Evolutionary conservation across 495 filamentous ascomycete genomes (phyloP), one percentile per base, ranked within the genome.

Genomic region (Choiromyces venosus): DNA sequence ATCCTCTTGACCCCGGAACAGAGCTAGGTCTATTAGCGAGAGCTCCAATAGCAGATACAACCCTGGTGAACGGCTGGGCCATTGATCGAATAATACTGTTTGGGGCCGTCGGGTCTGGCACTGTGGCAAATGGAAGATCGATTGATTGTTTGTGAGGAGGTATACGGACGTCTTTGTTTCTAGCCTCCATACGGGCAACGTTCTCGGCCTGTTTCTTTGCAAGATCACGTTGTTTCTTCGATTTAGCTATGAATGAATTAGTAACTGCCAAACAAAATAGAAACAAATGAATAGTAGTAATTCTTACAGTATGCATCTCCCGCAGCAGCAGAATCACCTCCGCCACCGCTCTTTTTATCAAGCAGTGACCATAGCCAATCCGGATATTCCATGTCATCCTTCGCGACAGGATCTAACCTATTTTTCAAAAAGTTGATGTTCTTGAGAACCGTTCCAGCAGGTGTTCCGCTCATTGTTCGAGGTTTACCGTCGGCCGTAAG

Each of bases 361-460:
- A 97, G 84, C 75, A 93, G 87, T 0, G 80, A 83, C 95, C 95
- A 99, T 69, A 99, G 84, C 95, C 95, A 99, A 18, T 85, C 87
- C 21, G 95, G 95, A 84, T 99, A 99, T 70, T 93, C 93, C 40
- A 87, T 83, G 81, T 99, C 95, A 69, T 90, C 87, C 78, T 89
- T 84, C 38, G 95, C 95, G 16, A 96, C 76, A 0, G 89, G 89
- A 80, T 93, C 89, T 52, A 86, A 86, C 74, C 81, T 83, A 70
- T 83, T 84, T 85, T 97, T 97, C 79, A 96, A 84, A 84, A 95
- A 97, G 82, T 93, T 96, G 74, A 99, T 86, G 9, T 93, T 93
- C 39, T 85, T 88, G 70, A 99, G 80, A 42, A 86, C 83, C 3
- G 91, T 93, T 29, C 95, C 95, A 4, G 89, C 88, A 0, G 86